A percentile compares a stretch with the other conserved stretches of the same genome.
phyloP scores from a whole-genome alignment of 768 basidiomycete genomes.

The Lentinus tigrinus region DNA sequence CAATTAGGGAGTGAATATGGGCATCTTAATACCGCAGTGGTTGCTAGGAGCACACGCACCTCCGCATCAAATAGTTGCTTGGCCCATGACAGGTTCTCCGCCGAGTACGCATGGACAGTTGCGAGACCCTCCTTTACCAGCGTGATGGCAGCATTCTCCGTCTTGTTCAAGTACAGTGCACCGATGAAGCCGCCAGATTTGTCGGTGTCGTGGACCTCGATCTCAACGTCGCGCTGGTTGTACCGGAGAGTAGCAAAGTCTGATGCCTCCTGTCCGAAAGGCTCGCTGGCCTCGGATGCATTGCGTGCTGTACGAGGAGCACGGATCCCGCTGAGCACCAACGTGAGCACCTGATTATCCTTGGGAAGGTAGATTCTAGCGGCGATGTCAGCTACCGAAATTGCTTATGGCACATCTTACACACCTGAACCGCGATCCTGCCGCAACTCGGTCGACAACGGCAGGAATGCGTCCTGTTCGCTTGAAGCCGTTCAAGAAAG shows the following conservation, averaged over 20 bases:
- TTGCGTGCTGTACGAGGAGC: conserved; percentile 85
- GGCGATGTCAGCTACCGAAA: background rate
- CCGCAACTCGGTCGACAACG: conserved; percentile 89
- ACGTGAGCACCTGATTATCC: conserved; percentile 89
- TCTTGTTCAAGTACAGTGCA: conserved; percentile 78
- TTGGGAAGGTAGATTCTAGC: conserved; percentile 78
- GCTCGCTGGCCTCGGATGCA: conserved; percentile 82
- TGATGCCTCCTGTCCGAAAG: conserved; percentile 79
- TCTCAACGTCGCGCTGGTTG: conserved; percentile 95
- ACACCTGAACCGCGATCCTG: conserved; percentile 95
- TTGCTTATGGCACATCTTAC: conserved; percentile 37
- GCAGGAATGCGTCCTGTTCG: conserved; percentile 81
- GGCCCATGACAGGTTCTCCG: conserved; percentile 78
- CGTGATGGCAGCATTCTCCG: conserved; percentile 82
- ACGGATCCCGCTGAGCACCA: conserved; percentile 91
- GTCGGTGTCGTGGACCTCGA: conserved; percentile 87
- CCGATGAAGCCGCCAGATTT: conserved; percentile 97
- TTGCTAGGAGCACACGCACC: conserved; percentile 36
- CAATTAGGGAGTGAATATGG: background rate
- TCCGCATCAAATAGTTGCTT: conserved; percentile 83
- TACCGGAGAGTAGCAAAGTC: conserved; percentile 78
- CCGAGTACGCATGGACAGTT: conserved; percentile 84
- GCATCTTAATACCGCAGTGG: background rate
- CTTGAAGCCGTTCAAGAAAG: conserved; percentile 91
- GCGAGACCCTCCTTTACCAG: conserved; percentile 87